Conservation (phyloP, 345 rosid genomes). For the Aurinia saxatilis region DNA sequence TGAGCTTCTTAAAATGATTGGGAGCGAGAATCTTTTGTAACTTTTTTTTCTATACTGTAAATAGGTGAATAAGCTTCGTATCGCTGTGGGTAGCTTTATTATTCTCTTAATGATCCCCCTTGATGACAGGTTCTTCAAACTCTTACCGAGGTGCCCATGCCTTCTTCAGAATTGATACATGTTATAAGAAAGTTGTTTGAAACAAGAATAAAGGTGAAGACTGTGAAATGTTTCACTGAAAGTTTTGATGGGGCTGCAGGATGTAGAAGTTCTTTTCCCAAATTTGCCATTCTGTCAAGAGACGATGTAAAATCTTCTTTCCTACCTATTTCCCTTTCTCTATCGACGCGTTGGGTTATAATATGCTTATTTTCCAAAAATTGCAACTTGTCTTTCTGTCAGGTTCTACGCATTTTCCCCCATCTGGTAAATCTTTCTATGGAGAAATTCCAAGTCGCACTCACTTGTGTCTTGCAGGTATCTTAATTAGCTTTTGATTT, state of each 20-base stretch:
- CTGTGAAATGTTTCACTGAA: neutral
- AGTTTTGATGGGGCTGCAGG: conserved; percentile 51
- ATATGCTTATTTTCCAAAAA: neutral
- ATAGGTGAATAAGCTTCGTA: neutral
- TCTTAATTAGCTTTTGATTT: conserved; percentile 7
- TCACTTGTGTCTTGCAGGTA: conserved; percentile 76
- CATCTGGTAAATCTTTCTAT: conserved; percentile 70
- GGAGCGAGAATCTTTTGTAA: conserved; percentile 86
- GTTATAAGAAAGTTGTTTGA: conserved; percentile 78
- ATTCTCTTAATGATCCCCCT: conserved; percentile 1
- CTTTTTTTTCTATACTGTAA: conserved; percentile 28
- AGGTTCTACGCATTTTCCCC: conserved; percentile 67
- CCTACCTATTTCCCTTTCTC: neutral
- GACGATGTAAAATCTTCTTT: conserved; percentile 59
- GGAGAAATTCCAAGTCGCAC: conserved; percentile 79
- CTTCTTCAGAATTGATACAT: conserved; percentile 69
- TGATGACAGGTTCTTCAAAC: conserved; percentile 78
- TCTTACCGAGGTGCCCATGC: conserved; percentile 65
- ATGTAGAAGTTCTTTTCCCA: conserved; percentile 80
- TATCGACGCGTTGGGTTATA: neutral
- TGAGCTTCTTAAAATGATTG: conserved; percentile 79
- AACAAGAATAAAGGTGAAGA: conserved; percentile 75
- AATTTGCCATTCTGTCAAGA: conserved; percentile 73
- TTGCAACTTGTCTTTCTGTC: conserved; percentile 15
- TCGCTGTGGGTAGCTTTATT: conserved; percentile 10